Conservation (phyloP, 352 stramenopile species). For the Globisporangium uncinulatum region DNA sequence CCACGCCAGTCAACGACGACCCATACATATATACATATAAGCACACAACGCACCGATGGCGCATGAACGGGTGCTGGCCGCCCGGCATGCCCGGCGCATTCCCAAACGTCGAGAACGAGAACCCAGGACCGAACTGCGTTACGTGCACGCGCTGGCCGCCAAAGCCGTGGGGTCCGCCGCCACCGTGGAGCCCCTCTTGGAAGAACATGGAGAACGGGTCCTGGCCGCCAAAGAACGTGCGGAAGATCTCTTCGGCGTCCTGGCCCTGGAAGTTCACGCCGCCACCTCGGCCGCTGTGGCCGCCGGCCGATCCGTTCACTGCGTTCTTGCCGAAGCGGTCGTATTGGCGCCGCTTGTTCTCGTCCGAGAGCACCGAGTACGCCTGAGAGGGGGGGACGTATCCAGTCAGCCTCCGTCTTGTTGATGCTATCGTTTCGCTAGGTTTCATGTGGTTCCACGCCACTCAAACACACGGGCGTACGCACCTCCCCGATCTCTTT, state of each 20-base stretch:
- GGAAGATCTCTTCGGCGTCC: slow-evolving; percentile 79
- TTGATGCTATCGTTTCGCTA: no score
- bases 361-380: slow-evolving; percentile 90
- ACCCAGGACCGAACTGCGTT: slow-evolving; percentile 73
- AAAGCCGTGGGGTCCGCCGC: slow-evolving; percentile 38
- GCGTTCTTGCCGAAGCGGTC: slow-evolving; percentile 88
- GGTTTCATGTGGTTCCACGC: no score
- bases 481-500: slow-evolving; percentile 83
- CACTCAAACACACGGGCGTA: no score
- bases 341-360: slow-evolving; percentile 84
- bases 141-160: slow-evolving; percentile 62
- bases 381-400: slow-evolving; percentile 39
- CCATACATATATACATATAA: background rate
- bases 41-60: slow-evolving; percentile 32
- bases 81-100: slow-evolving; percentile 43
- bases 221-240: slow-evolving; percentile 74
- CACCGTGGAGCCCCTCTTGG: slow-evolving; percentile 56
- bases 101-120: slow-evolving; percentile 72
- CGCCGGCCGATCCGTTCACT: slow-evolving; percentile 32
- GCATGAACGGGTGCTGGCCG: slow-evolving; percentile 37
- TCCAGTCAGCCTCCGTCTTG: no score
- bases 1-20: background rate
- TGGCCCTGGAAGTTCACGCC: slow-evolving; percentile 63
- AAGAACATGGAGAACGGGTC: slow-evolving; percentile 85
- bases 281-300: slow-evolving; percentile 16